A percentile compares a stretch with the other conserved stretches of the same genome.
phyloP scores from a whole-genome alignment of 371 early-diverging fungal genomes.

The Basidiobolus meristosporus region DNA sequence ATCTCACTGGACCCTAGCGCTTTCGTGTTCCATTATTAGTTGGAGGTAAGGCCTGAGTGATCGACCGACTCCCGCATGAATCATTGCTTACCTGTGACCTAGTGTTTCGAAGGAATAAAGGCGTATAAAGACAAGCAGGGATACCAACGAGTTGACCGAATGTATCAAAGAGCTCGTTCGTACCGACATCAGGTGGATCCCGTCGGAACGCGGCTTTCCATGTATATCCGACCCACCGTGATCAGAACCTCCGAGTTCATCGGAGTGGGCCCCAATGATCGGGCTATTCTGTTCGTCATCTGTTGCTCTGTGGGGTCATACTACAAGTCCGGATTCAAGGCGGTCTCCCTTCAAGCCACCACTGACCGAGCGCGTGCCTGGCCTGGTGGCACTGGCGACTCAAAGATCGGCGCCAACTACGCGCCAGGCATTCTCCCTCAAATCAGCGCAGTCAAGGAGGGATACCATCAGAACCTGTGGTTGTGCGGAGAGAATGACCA shows the following conservation, averaged over 20 bases:
- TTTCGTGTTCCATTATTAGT: slow-evolving; percentile 83
- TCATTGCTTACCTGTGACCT: too few relatives aligned
- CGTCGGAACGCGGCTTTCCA: slow-evolving; percentile 72
- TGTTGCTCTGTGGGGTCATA: slow-evolving; percentile 93
- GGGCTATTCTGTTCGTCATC: slow-evolving; percentile 75
- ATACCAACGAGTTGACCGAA: slow-evolving; percentile 60
- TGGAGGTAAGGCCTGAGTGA: slow-evolving; percentile 23
- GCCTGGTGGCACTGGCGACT: slow-evolving; percentile 91
- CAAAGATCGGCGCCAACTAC: slow-evolving; percentile 75
- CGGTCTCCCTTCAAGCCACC: slow-evolving; percentile 71
- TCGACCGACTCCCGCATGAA: slow-evolving; percentile 2
- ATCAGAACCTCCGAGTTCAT: slow-evolving; percentile 80
- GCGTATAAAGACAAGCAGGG: slow-evolving; percentile 74
- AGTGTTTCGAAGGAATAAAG: slow-evolving; percentile 87
- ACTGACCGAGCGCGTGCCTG: slow-evolving; percentile 79
- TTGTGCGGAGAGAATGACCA: slow-evolving; percentile 69
- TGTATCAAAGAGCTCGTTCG: slow-evolving; percentile 68
- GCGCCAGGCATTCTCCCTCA: slow-evolving; percentile 74
- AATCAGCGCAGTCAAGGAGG: slow-evolving; percentile 60
- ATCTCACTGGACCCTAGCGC: slow-evolving; percentile 67
- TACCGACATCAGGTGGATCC: slow-evolving; percentile 77
- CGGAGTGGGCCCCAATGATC: slow-evolving; percentile 48
- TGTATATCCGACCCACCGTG: slow-evolving; percentile 89
- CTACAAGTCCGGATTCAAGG: slow-evolving; percentile 81
- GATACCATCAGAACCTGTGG: slow-evolving; percentile 91